Evolutionary conservation across 768 basidiomycete genomes (phyloP).

Genomic region (Sistotremastrum suecicum): DNA sequence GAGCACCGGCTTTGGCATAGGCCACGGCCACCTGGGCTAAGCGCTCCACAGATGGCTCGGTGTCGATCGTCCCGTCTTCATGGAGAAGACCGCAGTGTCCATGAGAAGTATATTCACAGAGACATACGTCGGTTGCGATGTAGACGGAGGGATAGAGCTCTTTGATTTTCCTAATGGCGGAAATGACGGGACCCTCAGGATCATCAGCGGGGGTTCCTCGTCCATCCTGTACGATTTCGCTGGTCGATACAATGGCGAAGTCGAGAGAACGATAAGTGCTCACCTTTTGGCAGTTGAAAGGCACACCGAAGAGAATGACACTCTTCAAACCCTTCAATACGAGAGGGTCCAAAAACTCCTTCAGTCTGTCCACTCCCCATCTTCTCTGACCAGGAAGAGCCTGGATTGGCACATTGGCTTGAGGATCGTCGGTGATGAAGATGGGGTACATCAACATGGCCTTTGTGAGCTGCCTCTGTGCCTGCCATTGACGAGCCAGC

Average conservation of each 20-base stretch:
- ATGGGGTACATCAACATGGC: conserved; percentile 99
- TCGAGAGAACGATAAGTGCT: conserved; percentile 2
- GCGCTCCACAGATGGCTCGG: conserved; percentile 64
- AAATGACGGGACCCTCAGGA: conserved; percentile 80
- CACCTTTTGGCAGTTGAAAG: conserved; percentile 67
- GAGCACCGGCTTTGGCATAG: conserved; percentile 92
- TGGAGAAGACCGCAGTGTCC: conserved; percentile 87
- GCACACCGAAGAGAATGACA: conserved; percentile 92
- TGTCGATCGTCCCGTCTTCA: conserved; percentile 63
- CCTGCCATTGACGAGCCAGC: conserved; percentile 78
- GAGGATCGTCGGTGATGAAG: conserved; percentile 90
- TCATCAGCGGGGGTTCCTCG: conserved; percentile 86
- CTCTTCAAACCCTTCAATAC: conserved; percentile 82
- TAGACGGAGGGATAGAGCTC: conserved; percentile 70
- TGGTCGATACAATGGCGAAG: not conserved
- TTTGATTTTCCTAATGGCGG: conserved; percentile 71
- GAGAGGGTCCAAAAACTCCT: conserved; percentile 73
- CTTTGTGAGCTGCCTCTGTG: conserved; percentile 64
- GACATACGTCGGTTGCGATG: conserved; percentile 90
- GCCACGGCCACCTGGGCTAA: conserved; percentile 85
- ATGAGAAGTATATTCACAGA: conserved; percentile 99
- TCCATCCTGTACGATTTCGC: conserved; percentile 41
- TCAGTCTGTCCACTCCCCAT: conserved; percentile 93
- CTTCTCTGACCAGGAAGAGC: conserved; percentile 76
- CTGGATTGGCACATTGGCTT: conserved; percentile 64